Evolutionary conservation across 768 basidiomycete species (phyloP), one percentile per base, ranked within the genome.

Genomic region (Suillus paluster): DNA sequence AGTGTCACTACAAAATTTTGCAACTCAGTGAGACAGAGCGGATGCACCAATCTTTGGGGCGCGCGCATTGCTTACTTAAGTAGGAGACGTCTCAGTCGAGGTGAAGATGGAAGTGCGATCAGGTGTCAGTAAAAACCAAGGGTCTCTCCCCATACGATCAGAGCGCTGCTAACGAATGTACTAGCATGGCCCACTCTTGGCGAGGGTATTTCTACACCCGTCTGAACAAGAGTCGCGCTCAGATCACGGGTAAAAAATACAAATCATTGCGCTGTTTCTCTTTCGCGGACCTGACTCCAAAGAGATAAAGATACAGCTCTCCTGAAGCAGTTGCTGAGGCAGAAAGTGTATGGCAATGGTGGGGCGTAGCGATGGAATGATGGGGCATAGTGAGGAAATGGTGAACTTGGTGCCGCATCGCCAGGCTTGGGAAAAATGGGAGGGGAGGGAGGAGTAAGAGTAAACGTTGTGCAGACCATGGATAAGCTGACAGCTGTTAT

Each of bases 281-380:
- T n/a, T n/a, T 99, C 97, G 42, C 91, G 86, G 17, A 99, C 95
- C 63, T 99, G 90, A 64, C 97, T 97, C 97, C 97, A 67, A 99
- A 99, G n/a, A n/a, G n/a, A n/a, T n/a, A n/a, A 64, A 99, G 83
- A 77, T 94, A 96, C 65, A 99, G 87, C 68, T 99, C 95, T 10
- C 97, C 97, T 7, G 81, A 83, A 19, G 84, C 71, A 27, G 89
- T 90, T 2, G 92, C 85, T 9, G 83, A 84, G 6, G 91, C 84
- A 10, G 95, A 95, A 6, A 98, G 85, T 15, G 96, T 90, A 71
- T 97, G 94, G 27, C 97, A n/a, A n/a, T n/a, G n/a, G n/a, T n/a
- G n/a, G n/a, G n/a, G n/a, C n/a, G n/a, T n/a, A n/a, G n/a, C n/a
- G n/a, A n/a, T n/a, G n/a, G n/a, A n/a, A n/a, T n/a, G n/a, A n/a